Percentiles rank a stretch among this genome's conserved stretches.
These are phyloP conservation scores for Grigorovia transvaalensis DNA, from an alignment of 805 yeast species.

Conservation along the genomic window DNA sequence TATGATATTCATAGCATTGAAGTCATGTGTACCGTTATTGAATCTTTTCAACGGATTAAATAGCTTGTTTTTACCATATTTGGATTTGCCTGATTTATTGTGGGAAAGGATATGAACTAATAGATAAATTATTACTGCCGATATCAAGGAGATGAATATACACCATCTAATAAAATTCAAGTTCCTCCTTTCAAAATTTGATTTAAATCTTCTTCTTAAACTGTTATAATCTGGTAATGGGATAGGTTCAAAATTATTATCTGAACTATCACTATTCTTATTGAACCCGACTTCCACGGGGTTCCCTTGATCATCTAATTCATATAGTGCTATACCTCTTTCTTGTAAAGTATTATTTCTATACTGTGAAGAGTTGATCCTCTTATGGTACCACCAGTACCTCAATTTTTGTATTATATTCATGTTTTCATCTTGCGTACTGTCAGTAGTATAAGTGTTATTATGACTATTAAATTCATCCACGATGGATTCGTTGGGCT, in stretches of 20 bases:
- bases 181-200: background rate
- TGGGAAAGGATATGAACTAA: background rate
- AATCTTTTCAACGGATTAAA: constrained; percentile 17
- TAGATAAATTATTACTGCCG: background rate
- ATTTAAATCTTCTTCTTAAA: background rate
- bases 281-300: background rate
- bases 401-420: background rate
- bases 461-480: background rate
- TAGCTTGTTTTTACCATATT: background rate
- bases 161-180: background rate
- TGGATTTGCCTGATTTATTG: background rate
- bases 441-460: background rate
- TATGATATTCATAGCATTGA: constrained; percentile 69
- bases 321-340: constrained; percentile 17
- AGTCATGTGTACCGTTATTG: constrained; percentile 54
- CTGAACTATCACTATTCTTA: background rate
- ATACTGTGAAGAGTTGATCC: background rate
- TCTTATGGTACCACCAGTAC: background rate
- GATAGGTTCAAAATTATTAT: constrained; percentile 1
- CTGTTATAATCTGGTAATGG: background rate
- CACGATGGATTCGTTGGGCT: background rate
- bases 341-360: constrained; percentile 1
- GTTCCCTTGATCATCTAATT: constrained; percentile 12
- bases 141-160: background rate
- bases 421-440: background rate